Evolutionary conservation across 2,329 filamentous ascomycete species (phyloP).

Genomic region (Pseudocercospora pini-densiflorae): DNA sequence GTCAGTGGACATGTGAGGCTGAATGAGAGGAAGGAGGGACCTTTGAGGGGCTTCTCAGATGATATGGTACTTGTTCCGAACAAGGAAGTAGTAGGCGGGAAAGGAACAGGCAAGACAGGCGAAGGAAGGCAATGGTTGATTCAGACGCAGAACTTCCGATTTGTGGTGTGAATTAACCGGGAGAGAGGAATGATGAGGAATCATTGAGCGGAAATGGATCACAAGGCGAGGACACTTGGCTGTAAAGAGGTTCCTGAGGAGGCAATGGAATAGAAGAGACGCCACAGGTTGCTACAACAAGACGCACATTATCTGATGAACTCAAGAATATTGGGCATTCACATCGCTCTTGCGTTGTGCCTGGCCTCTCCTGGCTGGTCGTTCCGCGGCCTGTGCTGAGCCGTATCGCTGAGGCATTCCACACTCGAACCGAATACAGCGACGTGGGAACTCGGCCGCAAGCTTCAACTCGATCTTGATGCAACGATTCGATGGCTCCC

Average conservation of each 20-base stretch:
- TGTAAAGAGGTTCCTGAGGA: neutral
- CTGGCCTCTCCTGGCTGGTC: neutral
- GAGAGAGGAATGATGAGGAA: neutral
- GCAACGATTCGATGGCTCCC: neutral
- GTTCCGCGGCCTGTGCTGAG: neutral
- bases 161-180: conserved; percentile 42
- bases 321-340: neutral
- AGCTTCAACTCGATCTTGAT: neutral
- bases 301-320: neutral
- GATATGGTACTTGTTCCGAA: conserved; percentile 77
- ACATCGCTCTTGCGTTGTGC: neutral
- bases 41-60: conserved; percentile 75
- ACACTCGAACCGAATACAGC: neutral
- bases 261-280: neutral
- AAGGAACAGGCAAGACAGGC: conserved; percentile 37
- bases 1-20: conserved; percentile 75
- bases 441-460: neutral
- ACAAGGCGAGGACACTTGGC: neutral
- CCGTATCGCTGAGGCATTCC: neutral
- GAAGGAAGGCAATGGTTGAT: conserved; percentile 45
- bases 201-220: neutral
- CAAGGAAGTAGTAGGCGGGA: conserved; percentile 39
- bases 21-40: conserved; percentile 62
- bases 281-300: neutral
- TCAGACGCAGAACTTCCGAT: conserved; percentile 49